phyloP scores from a whole-genome alignment of 2,329 filamentous ascomycete species.

The Microcyclospora pomicola region DNA sequence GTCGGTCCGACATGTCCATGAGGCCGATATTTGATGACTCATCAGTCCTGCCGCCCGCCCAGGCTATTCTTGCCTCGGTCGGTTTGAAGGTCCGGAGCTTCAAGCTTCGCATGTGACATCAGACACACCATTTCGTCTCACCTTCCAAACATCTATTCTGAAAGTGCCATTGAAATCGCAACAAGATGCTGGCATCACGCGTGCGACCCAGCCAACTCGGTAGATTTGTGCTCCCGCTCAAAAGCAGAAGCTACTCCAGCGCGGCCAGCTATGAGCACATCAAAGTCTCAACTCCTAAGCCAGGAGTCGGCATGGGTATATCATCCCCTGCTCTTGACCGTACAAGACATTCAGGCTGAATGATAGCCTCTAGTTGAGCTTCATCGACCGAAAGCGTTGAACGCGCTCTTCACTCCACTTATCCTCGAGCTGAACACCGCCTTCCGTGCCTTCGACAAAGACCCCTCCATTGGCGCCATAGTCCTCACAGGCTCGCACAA shows the following conservation, averaged over 20 bases:
- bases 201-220: conserved; percentile 50
- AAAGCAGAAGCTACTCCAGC: conserved; percentile 38
- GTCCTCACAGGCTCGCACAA: conserved; percentile 78
- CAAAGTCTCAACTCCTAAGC: conserved; percentile 65
- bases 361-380: conserved; percentile 54
- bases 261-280: conserved; percentile 61
- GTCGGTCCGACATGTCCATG: too few relatives aligned
- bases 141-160: too few relatives aligned
- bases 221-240: conserved; percentile 42
- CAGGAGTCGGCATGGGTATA: conserved; percentile 80
- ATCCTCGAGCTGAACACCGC: conserved; percentile 81
- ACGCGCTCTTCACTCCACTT: conserved; percentile 81
- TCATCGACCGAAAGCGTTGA: conserved; percentile 88
- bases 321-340: background rate
- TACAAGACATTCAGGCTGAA: too few relatives aligned
- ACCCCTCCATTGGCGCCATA: conserved; percentile 58
- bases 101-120: too few relatives aligned
- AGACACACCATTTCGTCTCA: too few relatives aligned
- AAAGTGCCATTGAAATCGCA: background rate
- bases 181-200: conserved; percentile 17
- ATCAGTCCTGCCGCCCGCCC: too few relatives aligned
- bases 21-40: too few relatives aligned
- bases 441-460: conserved; percentile 54
- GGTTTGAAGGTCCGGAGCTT: too few relatives aligned
- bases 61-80: too few relatives aligned